These are phyloP conservation scores for Russula sp. DNA, from an alignment of 768 basidiomycete species.

Conservation along the genomic window DNA sequence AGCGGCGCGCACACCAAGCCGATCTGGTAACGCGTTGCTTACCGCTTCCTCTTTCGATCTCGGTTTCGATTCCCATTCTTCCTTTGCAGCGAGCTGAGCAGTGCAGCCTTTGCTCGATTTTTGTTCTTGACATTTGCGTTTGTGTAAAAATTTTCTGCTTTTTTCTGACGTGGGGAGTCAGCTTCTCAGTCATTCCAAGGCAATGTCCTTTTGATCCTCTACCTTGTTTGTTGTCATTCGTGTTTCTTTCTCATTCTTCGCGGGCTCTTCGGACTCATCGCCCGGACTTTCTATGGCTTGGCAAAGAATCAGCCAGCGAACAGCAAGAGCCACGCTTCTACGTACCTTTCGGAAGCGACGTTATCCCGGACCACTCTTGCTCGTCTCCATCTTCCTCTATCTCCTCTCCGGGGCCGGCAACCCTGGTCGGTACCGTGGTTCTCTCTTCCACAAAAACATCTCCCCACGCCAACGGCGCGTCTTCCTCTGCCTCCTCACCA, in stretches of 20 bases:
- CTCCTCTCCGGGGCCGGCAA: conserved; percentile 32
- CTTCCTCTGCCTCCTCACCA: conserved; percentile 37
- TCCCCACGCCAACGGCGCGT: conserved; percentile 70
- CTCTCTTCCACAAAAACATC: conserved; percentile 71
- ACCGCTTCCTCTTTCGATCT: conserved; percentile 25
- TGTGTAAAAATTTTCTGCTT: conserved; percentile 86
- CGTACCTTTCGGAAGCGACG: conserved; percentile 26
- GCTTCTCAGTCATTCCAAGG: conserved; percentile 1
- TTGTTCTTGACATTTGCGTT: conserved; percentile 85
- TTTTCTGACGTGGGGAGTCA: conserved; percentile 53
- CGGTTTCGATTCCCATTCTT: conserved; percentile 22
- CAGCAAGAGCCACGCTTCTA: conserved; percentile 1
- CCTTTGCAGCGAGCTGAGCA: conserved; percentile 50
- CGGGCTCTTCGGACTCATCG: conserved; percentile 37
- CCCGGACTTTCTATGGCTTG: conserved; percentile 37
- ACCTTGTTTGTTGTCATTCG: conserved; percentile 97
- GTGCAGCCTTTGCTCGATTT: conserved; percentile 60
- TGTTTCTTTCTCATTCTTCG: conserved; percentile 47
- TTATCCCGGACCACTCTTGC: conserved; percentile 28
- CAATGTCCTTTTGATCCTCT: conserved; percentile 19
- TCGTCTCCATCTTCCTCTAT: conserved; percentile 33
- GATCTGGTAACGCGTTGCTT: neutral
- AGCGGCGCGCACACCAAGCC: neutral
- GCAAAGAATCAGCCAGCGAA: conserved; percentile 17
- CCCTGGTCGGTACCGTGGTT: conserved; percentile 19